Base-by-base conservation (phyloP, 352 stramenopile genomes). In the Pythium myriotylum region DNA sequence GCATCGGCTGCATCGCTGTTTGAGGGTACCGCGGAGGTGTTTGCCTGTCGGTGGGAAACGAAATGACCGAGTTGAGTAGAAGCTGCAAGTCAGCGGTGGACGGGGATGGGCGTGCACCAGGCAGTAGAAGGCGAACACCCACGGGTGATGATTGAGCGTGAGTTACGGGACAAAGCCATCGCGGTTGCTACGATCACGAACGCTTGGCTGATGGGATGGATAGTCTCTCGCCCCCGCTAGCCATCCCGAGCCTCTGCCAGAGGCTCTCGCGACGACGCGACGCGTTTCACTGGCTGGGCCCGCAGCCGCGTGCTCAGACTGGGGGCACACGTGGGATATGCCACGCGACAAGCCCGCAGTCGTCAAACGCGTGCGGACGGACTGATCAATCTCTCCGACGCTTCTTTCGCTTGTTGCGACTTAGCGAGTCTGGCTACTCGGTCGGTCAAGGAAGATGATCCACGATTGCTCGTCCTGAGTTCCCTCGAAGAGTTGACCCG, bases 1-100 rank as follows among this genome's bases (percentile, higher is more conserved):
- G 41, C 41, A 48, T 48, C n/a, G 41, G 29, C 29, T 48, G 40
- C 40, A 24, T 19, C 22, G 40, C 40, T 10, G 40, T 46, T 35
- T n/a, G n/a, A n/a, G 29, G 10, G 29, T 35, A 35, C 29, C 29
- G 29, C 5, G n/a, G 29, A 10, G 29, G 29, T 20, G 37, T 43
- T 3, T 19, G 37, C n/a, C 17, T 43, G 37, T 43, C 37, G 17
- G 37, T 43, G 37, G 37, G 37, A 43, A n/a, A 17, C 13, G 37
- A 43, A 43, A 17, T 20, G 37, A 43, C 37, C 37, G 13, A 20
- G 37, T 43, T 35, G 29, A 35, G 29, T 35, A 35, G 29, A 35
- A 35, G 29, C 29, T 35, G 29, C 29, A 35, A 35, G 29, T 35
- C 29, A 35, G 29, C 29, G 29, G 29, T 35, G 29, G 29, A 35